A percentile compares a stretch with the other conserved stretches of the same genome.
Conservation (phyloP, 768 basidiomycete species). For the Trametes villosa region DNA sequence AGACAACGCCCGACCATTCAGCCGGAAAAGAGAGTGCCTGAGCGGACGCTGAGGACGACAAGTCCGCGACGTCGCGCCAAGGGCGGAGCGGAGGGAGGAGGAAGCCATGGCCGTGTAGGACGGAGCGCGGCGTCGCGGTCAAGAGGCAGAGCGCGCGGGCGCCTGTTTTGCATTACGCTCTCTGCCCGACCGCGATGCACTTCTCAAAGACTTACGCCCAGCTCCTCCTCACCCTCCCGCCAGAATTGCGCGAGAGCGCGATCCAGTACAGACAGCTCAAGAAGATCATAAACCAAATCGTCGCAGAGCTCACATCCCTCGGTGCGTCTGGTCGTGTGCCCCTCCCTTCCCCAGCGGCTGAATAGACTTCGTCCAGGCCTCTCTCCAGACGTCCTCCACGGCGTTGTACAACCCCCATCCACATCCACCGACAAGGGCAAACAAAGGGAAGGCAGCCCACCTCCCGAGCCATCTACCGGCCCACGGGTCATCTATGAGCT, state of each 20-base stretch:
- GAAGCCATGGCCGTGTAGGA: neutral
- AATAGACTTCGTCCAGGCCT: slow-evolving; percentile 33
- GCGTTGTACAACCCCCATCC: slow-evolving; percentile 23
- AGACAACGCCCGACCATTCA: neutral
- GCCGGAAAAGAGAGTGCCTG: neutral
- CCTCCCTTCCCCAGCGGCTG: neutral
- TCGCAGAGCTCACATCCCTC: slow-evolving; percentile 72
- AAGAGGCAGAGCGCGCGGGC: neutral
- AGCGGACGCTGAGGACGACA: neutral
- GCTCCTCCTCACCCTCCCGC: slow-evolving; percentile 67
- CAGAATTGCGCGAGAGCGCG: slow-evolving; percentile 75
- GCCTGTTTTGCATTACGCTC: too few species aligned
- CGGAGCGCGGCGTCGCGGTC: too few species aligned
- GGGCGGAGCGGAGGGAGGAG: neutral
- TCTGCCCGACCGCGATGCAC: slow-evolving; percentile 52
- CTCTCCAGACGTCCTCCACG: slow-evolving; percentile 36
- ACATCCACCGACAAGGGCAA: slow-evolving; percentile 31
- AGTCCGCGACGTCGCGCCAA: neutral
- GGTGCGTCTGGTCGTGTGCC: slow-evolving; percentile 37
- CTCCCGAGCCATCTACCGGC: neutral
- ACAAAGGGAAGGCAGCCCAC: slow-evolving; percentile 11
- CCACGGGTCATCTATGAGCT: slow-evolving; percentile 61
- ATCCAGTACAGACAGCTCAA: slow-evolving; percentile 94
- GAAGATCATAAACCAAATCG: slow-evolving; percentile 85
- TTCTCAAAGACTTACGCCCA: slow-evolving; percentile 73